Evolutionary conservation across 2,329 filamentous ascomycete species (phyloP).

Genomic region (Cyphellophora attinorum): DNA sequence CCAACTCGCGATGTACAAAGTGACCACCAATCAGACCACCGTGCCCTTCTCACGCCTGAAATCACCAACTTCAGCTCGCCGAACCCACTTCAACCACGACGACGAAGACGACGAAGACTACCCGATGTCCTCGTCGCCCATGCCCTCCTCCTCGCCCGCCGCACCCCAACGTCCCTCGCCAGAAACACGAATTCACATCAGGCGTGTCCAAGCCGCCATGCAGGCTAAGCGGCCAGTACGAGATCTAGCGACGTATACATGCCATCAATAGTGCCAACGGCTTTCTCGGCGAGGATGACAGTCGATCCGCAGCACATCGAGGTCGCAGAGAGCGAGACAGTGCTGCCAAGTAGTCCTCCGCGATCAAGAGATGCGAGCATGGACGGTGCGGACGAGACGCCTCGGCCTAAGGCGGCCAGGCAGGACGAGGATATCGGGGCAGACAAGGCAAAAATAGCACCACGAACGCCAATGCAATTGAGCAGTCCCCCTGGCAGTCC

Average conservation of each 20-base stretch:
- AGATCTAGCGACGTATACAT: constrained; percentile 8
- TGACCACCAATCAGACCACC: constrained; percentile 18
- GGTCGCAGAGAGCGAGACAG: not conserved
- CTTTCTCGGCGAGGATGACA: constrained; percentile 12
- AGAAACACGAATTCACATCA: constrained; percentile 12
- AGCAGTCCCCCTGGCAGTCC: constrained; percentile 4
- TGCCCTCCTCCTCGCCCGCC: not conserved
- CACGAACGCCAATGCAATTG: not conserved
- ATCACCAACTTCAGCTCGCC: constrained; percentile 2
- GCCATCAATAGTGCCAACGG: constrained; percentile 13
- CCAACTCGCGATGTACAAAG: constrained; percentile 19
- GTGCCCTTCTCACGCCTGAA: constrained; percentile 15
- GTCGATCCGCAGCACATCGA: constrained; percentile 3
- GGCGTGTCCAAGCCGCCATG: constrained; percentile 14
- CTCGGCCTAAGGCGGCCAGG: not conserved
- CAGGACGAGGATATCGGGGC: not conserved
- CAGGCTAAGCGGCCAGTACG: constrained; percentile 8
- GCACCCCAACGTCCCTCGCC: constrained; percentile 1
- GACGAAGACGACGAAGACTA: constrained; percentile 4
- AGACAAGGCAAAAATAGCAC: not conserved
- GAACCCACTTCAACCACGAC: constrained; percentile 8
- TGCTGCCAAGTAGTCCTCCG: constrained; percentile 12
- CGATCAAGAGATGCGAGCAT: constrained; percentile 1
- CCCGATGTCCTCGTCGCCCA: constrained; percentile 1
- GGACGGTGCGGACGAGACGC: not conserved